Evolutionary conservation across 2,329 filamentous ascomycete genomes (phyloP).

Genomic region (Epichloe amarillans): DNA sequence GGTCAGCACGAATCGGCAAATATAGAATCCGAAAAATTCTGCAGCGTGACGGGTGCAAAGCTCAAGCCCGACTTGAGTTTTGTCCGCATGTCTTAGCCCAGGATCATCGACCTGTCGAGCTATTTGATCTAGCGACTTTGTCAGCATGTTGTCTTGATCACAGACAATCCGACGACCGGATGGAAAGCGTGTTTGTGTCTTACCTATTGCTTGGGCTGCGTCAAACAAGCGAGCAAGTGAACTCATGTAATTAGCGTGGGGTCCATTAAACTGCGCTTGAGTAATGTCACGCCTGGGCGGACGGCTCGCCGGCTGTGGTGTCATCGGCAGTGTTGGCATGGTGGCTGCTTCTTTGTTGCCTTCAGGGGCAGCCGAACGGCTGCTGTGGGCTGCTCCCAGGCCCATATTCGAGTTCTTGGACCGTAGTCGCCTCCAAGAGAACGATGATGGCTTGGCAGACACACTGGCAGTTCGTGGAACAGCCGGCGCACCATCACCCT

Average conservation of each 20-base stretch:
- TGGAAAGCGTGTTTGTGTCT: too few species aligned
- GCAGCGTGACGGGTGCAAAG: slow-evolving; percentile 85
- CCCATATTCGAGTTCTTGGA: slow-evolving; percentile 72
- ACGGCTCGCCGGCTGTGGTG: slow-evolving; percentile 46
- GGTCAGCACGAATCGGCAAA: slow-evolving; percentile 85
- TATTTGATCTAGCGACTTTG: slow-evolving; percentile 59
- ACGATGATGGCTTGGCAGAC: slow-evolving; percentile 53
- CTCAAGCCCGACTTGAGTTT: slow-evolving; percentile 90
- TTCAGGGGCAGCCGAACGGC: slow-evolving; percentile 12
- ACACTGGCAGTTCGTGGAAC: slow-evolving; percentile 46
- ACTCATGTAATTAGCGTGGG: slow-evolving; percentile 82
- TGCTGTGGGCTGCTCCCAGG: slow-evolving; percentile 35
- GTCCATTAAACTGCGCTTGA: slow-evolving; percentile 62
- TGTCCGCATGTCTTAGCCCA: slow-evolving; percentile 78
- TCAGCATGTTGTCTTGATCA: background rate
- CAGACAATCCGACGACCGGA: too few species aligned
- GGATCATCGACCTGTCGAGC: slow-evolving; percentile 93
- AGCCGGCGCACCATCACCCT: slow-evolving; percentile 27
- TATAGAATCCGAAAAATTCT: slow-evolving; percentile 95
- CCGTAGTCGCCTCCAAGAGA: slow-evolving; percentile 80
- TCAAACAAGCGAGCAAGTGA: slow-evolving; percentile 85
- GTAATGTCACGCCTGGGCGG: slow-evolving; percentile 59
- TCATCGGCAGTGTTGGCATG: slow-evolving; percentile 69
- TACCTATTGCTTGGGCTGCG: slow-evolving; percentile 84
- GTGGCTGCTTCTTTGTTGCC: slow-evolving; percentile 28